Percentiles rank a stretch among this genome's conserved stretches.
These are phyloP conservation scores for Candida odintsovae DNA, from an alignment of 805 yeast genomes.

Conservation along the genomic window DNA sequence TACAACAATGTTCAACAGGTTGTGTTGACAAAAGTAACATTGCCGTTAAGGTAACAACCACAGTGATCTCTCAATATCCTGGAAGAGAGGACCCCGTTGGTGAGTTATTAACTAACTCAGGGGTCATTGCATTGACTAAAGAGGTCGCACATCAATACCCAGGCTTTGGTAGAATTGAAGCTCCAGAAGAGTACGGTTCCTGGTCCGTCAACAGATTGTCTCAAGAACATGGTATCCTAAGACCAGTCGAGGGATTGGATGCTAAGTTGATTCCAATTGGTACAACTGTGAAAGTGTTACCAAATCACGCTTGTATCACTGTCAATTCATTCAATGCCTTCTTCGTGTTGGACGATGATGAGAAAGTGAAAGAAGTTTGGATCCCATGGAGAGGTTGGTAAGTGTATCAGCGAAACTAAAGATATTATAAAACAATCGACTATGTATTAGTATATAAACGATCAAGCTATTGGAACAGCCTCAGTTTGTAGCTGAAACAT, in stretches of 20 bases:
- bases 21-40: constrained; percentile 42
- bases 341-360: constrained; percentile 45
- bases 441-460: not conserved
- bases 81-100: constrained; percentile 47
- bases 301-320: constrained; percentile 72
- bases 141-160: constrained; percentile 51
- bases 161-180: constrained; percentile 50
- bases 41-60: constrained; percentile 50
- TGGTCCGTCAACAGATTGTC: constrained; percentile 67
- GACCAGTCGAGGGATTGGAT: constrained; percentile 28
- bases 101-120: constrained; percentile 64
- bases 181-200: constrained; percentile 37
- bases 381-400: constrained; percentile 53
- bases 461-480: constrained; percentile 24
- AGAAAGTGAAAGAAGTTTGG: constrained; percentile 56
- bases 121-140: constrained; percentile 63
- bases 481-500: constrained; percentile 29
- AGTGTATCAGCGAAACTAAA: not conserved
- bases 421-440: no score
- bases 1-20: constrained; percentile 72
- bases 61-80: constrained; percentile 55
- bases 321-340: constrained; percentile 52
- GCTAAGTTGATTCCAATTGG: constrained; percentile 45
- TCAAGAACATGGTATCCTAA: constrained; percentile 76
- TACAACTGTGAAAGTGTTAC: constrained; percentile 46